These are phyloP conservation scores for Arabidopsis suecica DNA, from an alignment of 345 rosid species.

Conservation along the genomic window DNA sequence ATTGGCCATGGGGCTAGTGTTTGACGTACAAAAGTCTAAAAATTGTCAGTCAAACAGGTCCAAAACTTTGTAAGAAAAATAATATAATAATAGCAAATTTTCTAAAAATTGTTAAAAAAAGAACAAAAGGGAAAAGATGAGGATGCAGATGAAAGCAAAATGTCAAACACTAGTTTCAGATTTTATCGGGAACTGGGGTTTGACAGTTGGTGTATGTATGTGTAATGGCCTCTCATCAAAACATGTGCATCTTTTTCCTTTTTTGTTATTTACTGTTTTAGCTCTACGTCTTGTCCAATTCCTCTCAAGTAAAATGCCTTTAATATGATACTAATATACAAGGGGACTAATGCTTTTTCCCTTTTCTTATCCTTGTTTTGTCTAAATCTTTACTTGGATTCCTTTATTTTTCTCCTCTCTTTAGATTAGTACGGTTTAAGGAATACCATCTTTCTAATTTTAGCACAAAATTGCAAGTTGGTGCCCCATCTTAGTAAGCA, in stretches of 20 bases:
- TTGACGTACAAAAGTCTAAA: conserved; percentile 43
- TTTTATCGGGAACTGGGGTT: conserved; percentile 60
- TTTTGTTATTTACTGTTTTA: conserved; percentile 42
- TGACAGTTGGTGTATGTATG: conserved; percentile 44
- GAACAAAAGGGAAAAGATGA: conserved; percentile 32
- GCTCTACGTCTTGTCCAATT: no score
- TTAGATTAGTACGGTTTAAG: conserved; percentile 2
- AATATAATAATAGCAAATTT: not conserved
- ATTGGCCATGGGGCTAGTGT: conserved; percentile 31
- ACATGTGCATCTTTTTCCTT: conserved; percentile 39
- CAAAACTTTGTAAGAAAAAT: conserved; percentile 24
- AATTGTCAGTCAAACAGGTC: conserved; percentile 44
- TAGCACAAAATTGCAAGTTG: not conserved
- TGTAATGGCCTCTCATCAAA: conserved; percentile 41
- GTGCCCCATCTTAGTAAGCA: not conserved
- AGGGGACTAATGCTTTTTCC: not conserved
- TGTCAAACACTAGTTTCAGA: conserved; percentile 79
- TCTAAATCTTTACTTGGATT: not conserved
- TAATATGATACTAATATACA: not conserved
- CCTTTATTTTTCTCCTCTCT: not conserved
- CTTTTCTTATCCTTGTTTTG: not conserved
- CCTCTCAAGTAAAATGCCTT: conserved; percentile 23
- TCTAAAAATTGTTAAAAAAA: conserved; percentile 10
- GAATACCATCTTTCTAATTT: not conserved
- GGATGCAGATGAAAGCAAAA: conserved; percentile 62